A percentile compares a stretch with the other conserved stretches of the same genome.
Conservation (phyloP, 805 yeast genomes). For the Candida sithepensis region DNA sequence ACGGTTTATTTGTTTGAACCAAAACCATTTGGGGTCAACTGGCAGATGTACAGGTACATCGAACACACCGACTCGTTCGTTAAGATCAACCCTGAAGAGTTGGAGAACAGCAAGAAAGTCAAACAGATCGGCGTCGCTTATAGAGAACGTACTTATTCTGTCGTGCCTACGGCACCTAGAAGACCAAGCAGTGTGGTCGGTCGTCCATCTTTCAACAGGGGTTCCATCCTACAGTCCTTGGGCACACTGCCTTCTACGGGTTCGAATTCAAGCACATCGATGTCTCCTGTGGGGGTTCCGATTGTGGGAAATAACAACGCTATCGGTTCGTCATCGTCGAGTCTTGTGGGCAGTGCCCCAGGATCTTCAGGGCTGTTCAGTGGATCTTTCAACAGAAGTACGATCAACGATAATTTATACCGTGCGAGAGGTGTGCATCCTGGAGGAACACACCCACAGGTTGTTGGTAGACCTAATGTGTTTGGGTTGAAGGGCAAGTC, state of each 20-base stretch:
- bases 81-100: conserved; percentile 45
- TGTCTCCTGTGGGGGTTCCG: not conserved
- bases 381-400: not conserved
- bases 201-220: not conserved
- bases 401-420: not conserved
- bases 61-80: conserved; percentile 75
- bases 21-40: conserved; percentile 93
- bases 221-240: not conserved
- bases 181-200: conserved; percentile 11
- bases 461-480: not conserved
- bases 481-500: not conserved
- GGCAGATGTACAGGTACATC: conserved; percentile 84
- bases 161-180: conserved; percentile 71
- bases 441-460: not conserved
- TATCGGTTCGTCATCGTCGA: too few species aligned
- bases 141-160: conserved; percentile 66
- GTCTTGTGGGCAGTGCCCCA: too few species aligned
- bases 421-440: not conserved
- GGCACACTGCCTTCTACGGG: not conserved
- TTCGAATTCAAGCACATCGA: not conserved
- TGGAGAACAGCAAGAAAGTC: conserved; percentile 55
- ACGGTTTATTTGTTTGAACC: conserved; percentile 87
- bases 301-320: too few species aligned
- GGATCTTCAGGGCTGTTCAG: not conserved
- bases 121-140: conserved; percentile 69